Evolutionary conservation across 2,329 filamentous ascomycete species (phyloP).

Genomic region (Pestalotiopsis sp.): DNA sequence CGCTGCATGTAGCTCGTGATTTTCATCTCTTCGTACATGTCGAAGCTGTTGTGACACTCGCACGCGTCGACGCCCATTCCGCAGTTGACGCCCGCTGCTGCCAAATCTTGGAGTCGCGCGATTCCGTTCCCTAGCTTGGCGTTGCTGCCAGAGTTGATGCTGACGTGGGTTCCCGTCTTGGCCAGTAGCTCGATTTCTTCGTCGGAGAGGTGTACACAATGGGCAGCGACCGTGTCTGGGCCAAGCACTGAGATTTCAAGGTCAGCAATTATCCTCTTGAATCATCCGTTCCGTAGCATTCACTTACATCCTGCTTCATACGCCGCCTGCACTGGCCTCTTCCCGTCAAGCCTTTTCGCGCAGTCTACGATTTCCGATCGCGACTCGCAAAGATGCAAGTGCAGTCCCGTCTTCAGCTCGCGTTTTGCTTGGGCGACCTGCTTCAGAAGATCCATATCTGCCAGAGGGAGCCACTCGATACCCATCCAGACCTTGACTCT

Average conservation of each 20-base stretch:
- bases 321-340: constrained; percentile 19
- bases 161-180: constrained; percentile 20
- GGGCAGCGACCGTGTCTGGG: constrained; percentile 22
- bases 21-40: constrained; percentile 28
- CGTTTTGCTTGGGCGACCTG: constrained; percentile 19
- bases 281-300: background rate
- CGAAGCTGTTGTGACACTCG: constrained; percentile 25
- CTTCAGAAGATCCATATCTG: constrained; percentile 16
- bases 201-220: constrained; percentile 22
- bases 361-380: constrained; percentile 18
- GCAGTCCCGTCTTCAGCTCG: constrained; percentile 19
- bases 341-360: constrained; percentile 16
- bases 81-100: constrained; percentile 21
- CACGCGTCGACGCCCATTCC: constrained; percentile 24
- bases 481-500: constrained; percentile 23
- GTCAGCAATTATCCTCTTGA: background rate
- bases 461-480: constrained; percentile 21
- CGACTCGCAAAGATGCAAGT: constrained; percentile 23
- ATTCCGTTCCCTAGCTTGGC: constrained; percentile 25
- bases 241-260: constrained; percentile 10
- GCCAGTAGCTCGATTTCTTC: constrained; percentile 20
- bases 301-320: constrained; percentile 17
- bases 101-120: constrained; percentile 18
- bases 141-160: constrained; percentile 22
- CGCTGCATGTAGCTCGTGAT: constrained; percentile 23